These are phyloP conservation scores for Podaxis sp. DNA, from an alignment of 768 basidiomycete genomes.

Conservation along the genomic window DNA sequence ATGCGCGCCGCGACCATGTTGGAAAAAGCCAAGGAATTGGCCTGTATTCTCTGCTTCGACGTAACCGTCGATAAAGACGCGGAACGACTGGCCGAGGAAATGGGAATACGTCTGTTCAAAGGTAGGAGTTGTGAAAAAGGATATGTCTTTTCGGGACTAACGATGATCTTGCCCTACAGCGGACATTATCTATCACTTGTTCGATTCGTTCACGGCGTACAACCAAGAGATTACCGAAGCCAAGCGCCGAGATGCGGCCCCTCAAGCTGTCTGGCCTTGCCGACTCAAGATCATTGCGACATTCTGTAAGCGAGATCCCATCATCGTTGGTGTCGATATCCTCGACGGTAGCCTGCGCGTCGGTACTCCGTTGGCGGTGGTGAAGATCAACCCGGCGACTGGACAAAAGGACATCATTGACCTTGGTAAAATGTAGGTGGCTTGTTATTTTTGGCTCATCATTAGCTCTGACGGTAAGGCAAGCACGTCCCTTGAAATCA, in stretches of 20 bases:
- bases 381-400: conserved; percentile 84
- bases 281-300: conserved; percentile 90
- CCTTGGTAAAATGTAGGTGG: conserved; percentile 88
- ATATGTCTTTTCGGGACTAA: conserved; percentile 1
- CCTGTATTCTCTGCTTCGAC: conserved; percentile 96
- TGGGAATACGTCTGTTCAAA: conserved; percentile 92
- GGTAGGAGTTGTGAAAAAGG: conserved; percentile 43
- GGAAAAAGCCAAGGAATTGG: conserved; percentile 93
- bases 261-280: conserved; percentile 96
- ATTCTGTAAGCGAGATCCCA: conserved; percentile 96
- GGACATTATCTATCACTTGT: conserved; percentile 98
- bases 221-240: conserved; percentile 90
- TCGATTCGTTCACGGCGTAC: conserved; percentile 94
- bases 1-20: conserved; percentile 93
- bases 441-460: neutral
- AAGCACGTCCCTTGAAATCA: conserved; percentile 96
- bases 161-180: conserved; percentile 46
- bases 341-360: conserved; percentile 88
- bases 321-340: conserved; percentile 96
- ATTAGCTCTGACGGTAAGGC: neutral
- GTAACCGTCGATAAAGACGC: conserved; percentile 93
- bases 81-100: conserved; percentile 87
- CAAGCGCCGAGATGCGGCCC: conserved; percentile 89
- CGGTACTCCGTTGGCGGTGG: conserved; percentile 94
- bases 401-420: conserved; percentile 90